A percentile compares a stretch with the other conserved stretches of the same genome.
These are phyloP conservation scores for Nicotiana tomentosiformis DNA, from an alignment of 257 asterid genomes.

Conservation along the genomic window DNA sequence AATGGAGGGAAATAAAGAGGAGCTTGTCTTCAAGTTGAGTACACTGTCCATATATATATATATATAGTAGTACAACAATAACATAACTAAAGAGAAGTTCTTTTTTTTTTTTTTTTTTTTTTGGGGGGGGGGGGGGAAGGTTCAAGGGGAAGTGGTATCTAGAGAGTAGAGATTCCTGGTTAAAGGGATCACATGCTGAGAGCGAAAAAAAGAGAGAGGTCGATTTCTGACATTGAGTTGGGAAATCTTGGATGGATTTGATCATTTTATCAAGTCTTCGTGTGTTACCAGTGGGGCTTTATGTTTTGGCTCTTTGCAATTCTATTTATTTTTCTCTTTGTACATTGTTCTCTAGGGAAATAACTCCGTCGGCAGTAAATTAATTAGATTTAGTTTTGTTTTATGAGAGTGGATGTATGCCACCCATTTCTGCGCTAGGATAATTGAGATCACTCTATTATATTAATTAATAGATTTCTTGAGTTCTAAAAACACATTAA, in stretches of 20 bases:
- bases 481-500: no score
- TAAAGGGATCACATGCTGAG: background rate
- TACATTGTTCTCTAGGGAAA: background rate
- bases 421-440: background rate
- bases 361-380: background rate
- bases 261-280: background rate
- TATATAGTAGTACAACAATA: background rate
- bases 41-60: background rate
- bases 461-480: no score
- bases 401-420: background rate
- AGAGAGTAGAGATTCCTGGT: conserved; percentile 2
- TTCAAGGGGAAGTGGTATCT: conserved; percentile 1
- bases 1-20: background rate
- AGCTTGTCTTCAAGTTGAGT: conserved; percentile 1
- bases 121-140: background rate
- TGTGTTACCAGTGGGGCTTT: background rate
- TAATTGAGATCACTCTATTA: background rate
- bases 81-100: background rate
- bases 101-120: background rate
- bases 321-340: background rate
- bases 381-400: background rate
- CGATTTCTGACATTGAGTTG: background rate
- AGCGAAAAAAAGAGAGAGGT: background rate
- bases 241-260: background rate
- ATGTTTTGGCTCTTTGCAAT: background rate